Evolutionary conservation across 345 rosid species (phyloP), one percentile per base, ranked within the genome.

Genomic region (Lepidium africanum): DNA sequence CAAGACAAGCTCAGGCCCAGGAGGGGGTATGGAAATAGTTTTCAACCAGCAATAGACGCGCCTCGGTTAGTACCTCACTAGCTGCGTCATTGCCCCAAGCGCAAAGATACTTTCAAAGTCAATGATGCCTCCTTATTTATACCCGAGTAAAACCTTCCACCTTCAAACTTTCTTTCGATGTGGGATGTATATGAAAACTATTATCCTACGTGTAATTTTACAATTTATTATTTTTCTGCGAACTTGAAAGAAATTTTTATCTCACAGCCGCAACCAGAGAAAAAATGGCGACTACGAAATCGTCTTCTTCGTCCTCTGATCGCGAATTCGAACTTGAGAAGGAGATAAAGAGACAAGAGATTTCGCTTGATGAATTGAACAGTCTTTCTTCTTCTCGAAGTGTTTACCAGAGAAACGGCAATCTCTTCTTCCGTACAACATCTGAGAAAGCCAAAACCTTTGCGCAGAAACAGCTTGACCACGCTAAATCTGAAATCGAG

Each of bases 41-140:
- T 73, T 77, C 81, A 77, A 77, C 81, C 75, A 77, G 77, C 81
- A 77, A 77, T 77, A 53, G 78, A 73, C 75, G 75, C 67, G 67
- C 78, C 81, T 77, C 78, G 59, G 81, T 73, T 67, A 73, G 67
- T 2, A 77, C 75, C 81, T 73, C 81, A 73, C 51, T 17, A 73
- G 75, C 81, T 73, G 71, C 78, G 72, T 73, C 81, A 73, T 77
- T 72, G 71, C 76, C 76, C 76, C 76, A 72, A 64, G 76, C 71
- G 76, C 71, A 72, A 72, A 72, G 65, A 58, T 58, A 13, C 0
- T 8, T 12, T 0, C 0, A 10, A 0, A 0, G 0, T 0, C 0
- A 0, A 3, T 3, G 4, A 4, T 21, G 19, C 47, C 35, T 21
- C 47, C 8, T 21, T 39, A 39, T 58, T 58, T 58, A 58, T 58